Conservation (phyloP, 2,329 filamentous ascomycete genomes). For the Cercospora brassicicola region DNA sequence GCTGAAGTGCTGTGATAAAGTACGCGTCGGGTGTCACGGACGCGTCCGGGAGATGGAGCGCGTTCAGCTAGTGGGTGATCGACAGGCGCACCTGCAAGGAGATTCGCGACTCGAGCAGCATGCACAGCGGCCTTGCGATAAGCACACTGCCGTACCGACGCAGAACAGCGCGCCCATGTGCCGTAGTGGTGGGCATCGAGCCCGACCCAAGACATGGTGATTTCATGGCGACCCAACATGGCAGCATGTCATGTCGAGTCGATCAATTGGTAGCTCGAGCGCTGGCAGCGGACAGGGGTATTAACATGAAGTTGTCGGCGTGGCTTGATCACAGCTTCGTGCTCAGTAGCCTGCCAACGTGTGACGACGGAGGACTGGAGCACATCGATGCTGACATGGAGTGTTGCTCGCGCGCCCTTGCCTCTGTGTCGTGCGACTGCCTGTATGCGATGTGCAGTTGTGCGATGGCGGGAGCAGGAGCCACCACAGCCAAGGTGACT, state of each 20-base stretch:
- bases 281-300: not conserved
- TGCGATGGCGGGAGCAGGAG: not conserved
- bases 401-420: not conserved
- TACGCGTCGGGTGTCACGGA: not conserved
- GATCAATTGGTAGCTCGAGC: conserved; percentile 3
- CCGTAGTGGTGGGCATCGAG: too few relatives aligned
- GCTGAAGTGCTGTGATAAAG: not conserved
- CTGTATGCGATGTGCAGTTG: not conserved
- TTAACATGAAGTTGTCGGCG: not conserved
- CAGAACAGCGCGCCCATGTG: too few relatives aligned
- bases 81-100: not conserved
- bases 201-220: not conserved
- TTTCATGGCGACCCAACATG: not conserved
- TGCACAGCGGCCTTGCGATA: not conserved
- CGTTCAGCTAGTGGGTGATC: not conserved
- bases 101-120: not conserved
- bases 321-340: not conserved
- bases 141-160: too few relatives aligned
- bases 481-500: not conserved
- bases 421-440: not conserved
- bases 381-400: not conserved
- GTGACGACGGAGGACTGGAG: not conserved
- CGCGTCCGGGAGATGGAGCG: not conserved
- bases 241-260: not conserved
- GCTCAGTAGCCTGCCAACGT: not conserved